phyloP scores from a whole-genome alignment of 2,329 filamentous ascomycete genomes.

The Penicillium sp. region DNA sequence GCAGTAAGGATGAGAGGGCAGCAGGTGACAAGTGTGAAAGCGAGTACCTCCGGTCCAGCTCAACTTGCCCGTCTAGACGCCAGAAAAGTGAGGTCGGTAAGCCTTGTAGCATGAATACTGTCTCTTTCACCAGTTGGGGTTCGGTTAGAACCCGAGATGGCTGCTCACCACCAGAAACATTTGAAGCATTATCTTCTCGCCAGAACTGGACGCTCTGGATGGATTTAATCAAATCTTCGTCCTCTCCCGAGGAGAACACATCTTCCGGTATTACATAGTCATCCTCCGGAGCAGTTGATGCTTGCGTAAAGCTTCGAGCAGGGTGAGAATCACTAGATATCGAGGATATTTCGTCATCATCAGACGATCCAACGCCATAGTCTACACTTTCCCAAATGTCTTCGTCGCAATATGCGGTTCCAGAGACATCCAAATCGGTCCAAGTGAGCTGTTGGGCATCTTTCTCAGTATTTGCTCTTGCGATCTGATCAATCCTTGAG shows the following conservation, averaged over 20 bases:
- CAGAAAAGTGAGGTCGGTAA: slow-evolving; percentile 74
- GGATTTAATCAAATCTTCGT: slow-evolving; percentile 41
- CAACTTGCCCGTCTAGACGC: slow-evolving; percentile 40
- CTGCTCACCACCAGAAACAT: slow-evolving; percentile 21
- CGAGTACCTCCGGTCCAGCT: slow-evolving; percentile 44
- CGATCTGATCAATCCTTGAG: slow-evolving; percentile 68
- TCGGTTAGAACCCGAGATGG: slow-evolving; percentile 63
- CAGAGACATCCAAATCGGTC: slow-evolving; percentile 78
- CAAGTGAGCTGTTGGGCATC: slow-evolving; percentile 66
- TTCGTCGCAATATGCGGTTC: slow-evolving; percentile 65
- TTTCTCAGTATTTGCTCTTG: slow-evolving; percentile 56
- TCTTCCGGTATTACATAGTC: slow-evolving; percentile 42
- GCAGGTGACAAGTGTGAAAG: slow-evolving; percentile 39
- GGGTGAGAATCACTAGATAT: slow-evolving; percentile 38
- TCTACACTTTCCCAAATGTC: slow-evolving; percentile 49
- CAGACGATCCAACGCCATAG: slow-evolving; percentile 44
- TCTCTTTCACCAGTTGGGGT: slow-evolving; percentile 74
- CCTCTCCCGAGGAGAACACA: slow-evolving; percentile 37
- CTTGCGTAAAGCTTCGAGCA: slow-evolving; percentile 34
- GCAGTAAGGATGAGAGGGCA: slow-evolving; percentile 38
- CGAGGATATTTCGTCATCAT: slow-evolving; percentile 45
- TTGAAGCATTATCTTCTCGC: slow-evolving; percentile 37
- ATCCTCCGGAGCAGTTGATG: slow-evolving; percentile 32
- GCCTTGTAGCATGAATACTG: slow-evolving; percentile 83
- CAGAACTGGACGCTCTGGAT: slow-evolving; percentile 56